phyloP scores from a whole-genome alignment of 768 basidiomycete genomes.

The Hygrophoropsis aurantiaca region DNA sequence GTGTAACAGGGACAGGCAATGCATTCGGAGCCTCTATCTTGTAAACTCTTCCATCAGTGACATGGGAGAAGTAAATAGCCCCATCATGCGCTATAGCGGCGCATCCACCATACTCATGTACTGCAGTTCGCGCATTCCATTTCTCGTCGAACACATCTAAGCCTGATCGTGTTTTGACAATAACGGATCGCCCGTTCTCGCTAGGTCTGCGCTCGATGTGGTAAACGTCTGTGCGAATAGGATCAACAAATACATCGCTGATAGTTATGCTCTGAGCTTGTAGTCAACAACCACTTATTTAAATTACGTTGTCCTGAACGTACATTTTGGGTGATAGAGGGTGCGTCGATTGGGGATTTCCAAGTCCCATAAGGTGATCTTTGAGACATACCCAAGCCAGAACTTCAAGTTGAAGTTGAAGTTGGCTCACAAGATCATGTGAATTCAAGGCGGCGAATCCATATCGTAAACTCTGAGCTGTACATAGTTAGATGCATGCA shows the following conservation, averaged over 20 bases:
- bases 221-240: constrained; percentile 2
- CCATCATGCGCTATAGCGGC: constrained; percentile 13
- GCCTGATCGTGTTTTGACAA: constrained; percentile 35
- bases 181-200: constrained; percentile 15
- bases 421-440: too few relatives aligned
- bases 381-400: neutral
- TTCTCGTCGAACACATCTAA: constrained; percentile 48
- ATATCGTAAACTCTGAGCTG: too few relatives aligned
- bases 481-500: too few relatives aligned
- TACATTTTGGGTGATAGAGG: constrained; percentile 27
- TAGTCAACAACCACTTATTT: neutral
- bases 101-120: constrained; percentile 67
- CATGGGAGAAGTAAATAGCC: constrained; percentile 14
- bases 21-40: constrained; percentile 28
- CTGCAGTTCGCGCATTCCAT: constrained; percentile 52
- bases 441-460: too few relatives aligned
- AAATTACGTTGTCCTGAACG: constrained; percentile 2
- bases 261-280: constrained; percentile 2
- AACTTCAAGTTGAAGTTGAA: too few relatives aligned
- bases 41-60: constrained; percentile 53
- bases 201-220: constrained; percentile 15
- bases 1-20: neutral
- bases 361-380: constrained; percentile 35
- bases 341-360: constrained; percentile 34
- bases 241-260: constrained; percentile 7